These are phyloP conservation scores for Tuber umbilicatum DNA, from an alignment of 495 filamentous ascomycete genomes.

Conservation along the genomic window DNA sequence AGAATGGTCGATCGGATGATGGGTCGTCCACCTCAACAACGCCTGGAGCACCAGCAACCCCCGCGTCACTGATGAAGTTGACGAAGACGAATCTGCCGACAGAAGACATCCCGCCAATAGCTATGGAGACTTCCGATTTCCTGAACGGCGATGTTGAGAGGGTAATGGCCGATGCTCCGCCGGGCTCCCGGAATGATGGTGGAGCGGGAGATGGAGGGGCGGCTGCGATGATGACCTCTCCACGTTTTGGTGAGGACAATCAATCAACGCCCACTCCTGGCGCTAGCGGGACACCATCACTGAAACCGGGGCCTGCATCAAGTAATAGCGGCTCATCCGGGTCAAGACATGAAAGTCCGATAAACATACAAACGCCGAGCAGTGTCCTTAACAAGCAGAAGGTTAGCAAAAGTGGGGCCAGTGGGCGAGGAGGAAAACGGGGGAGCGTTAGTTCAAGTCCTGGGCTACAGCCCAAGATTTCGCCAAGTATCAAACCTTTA, in stretches of 20 bases:
- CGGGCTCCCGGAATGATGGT: neutral
- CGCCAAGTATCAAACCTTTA: constrained; percentile 86
- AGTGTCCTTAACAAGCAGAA: constrained; percentile 15
- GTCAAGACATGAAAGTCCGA: neutral
- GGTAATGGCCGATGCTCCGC: constrained; percentile 21
- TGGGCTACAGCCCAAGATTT: constrained; percentile 84
- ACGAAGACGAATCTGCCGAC: constrained; percentile 45
- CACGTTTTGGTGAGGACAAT: constrained; percentile 7
- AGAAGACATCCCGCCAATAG: constrained; percentile 41
- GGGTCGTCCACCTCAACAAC: constrained; percentile 15
- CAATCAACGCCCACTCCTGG: constrained; percentile 27
- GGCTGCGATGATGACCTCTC: neutral
- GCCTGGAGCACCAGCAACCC: constrained; percentile 60
- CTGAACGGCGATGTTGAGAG: constrained; percentile 36
- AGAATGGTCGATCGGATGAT: constrained; percentile 10
- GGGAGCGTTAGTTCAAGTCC: constrained; percentile 73
- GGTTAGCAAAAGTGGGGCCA: constrained; percentile 14
- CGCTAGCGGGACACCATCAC: constrained; percentile 10
- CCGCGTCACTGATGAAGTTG: constrained; percentile 76
- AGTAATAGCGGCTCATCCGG: neutral
- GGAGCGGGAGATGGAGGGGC: neutral
- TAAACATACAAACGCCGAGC: neutral
- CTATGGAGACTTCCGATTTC: constrained; percentile 40
- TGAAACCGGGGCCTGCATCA: constrained; percentile 10
- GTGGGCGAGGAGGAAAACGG: constrained; percentile 54